Evolutionary conservation across 1,284 basidiomycete genomes (phyloP), one percentile per base, ranked within the genome.

Genomic region (Agaricales sp.): DNA sequence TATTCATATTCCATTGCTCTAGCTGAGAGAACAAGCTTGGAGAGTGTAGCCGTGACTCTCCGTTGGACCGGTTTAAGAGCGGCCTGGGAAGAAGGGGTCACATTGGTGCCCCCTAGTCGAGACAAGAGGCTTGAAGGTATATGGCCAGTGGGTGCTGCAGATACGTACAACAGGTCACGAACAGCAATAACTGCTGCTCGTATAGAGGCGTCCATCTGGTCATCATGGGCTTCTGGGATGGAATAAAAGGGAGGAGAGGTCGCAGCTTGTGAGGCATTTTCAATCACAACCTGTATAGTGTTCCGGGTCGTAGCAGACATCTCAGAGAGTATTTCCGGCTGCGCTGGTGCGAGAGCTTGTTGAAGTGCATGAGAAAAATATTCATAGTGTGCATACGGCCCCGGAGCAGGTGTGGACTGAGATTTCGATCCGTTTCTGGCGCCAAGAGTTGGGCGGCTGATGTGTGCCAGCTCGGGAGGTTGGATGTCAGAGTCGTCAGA

Each of bases 401-500:
- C 38, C 14, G 26, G 45, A 3, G 26, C 37, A 3, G 47, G 20
- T 13, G 46, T 30, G 4, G 6, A 37, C 2, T 18, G 2, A 4
- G 26, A 23, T 2, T 13, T 23, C 13, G 22, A 49, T 18, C 25
- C 55, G 50, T 41, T 53, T 4, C 45, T 11, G 18, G 49, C 53
- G 23, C 59, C 59, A 39, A 60, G 53, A 25, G 60, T 50, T 24
- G 54, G 61, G 19, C 8, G 19, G 39, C 8, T 16, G 39, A 41
- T 41, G 16, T 41, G 39, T 30, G 61, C 55, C 43, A 64, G 54
- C 51, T 76, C 74, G 22, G 69, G 61, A n/a, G 82, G 83, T 45
- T 82, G 77, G 43, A 85, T 67, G 43, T 82, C 83, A 12, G 85
- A 88, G 58, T 82, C 82, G 54, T 91, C 87, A 14, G 87, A 89